A percentile compares a stretch with the other conserved stretches of the same genome.
Conservation (phyloP, 2,329 filamentous ascomycete species). For the Calcarisporium arbuscula region DNA sequence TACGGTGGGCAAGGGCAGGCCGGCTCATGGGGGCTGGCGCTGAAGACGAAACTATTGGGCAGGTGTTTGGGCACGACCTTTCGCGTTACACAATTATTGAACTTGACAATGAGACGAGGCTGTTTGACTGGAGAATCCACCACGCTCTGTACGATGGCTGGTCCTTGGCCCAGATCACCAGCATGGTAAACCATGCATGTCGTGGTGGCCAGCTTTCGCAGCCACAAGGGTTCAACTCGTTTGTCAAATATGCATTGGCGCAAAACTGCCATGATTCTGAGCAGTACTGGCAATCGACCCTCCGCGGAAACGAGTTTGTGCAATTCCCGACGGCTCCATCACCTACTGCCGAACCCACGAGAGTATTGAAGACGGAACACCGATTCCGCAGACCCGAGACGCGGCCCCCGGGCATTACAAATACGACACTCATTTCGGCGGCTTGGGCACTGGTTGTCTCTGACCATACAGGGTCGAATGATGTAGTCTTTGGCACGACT, state of each 20-base stretch:
- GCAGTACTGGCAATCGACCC: no score
- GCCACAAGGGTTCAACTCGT: no score
- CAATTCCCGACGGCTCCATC: no score
- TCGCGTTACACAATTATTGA: constrained; percentile 1
- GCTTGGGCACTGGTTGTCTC: not conserved
- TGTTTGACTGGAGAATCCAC: constrained; percentile 3
- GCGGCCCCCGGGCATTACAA: no score
- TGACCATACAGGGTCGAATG: not conserved
- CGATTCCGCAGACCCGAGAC: no score
- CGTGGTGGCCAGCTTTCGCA: no score
- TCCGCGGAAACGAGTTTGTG: no score
- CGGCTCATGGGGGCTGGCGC: constrained; percentile 6
- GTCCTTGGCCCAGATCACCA: not conserved
- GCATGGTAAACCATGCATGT: not conserved
- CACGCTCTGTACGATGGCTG: constrained; percentile 5
- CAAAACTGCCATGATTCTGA: no score
- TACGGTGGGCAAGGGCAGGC: constrained; percentile 9
- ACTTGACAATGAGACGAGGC: not conserved
- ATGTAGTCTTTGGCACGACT: constrained; percentile 11
- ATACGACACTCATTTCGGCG: not conserved
- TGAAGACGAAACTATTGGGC: not conserved
- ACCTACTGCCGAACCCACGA: no score
- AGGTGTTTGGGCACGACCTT: constrained; percentile 4
- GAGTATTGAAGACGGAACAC: no score
- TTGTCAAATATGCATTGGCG: no score